Evolutionary conservation across 2,329 filamentous ascomycete species (phyloP), one percentile per base, ranked within the genome.

Genomic region (Colletotrichum limetticola): DNA sequence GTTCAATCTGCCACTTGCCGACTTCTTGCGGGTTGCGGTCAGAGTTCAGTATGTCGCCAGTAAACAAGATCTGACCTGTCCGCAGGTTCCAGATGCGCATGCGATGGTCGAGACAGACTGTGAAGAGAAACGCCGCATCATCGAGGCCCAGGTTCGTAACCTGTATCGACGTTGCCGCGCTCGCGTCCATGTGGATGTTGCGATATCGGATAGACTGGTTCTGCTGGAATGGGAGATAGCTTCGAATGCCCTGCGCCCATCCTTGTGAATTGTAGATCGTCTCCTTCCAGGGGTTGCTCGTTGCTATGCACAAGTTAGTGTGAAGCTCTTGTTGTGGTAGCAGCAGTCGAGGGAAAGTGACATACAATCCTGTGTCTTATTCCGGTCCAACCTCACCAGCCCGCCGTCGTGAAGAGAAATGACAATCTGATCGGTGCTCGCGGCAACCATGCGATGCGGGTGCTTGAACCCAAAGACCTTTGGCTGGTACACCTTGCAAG

Each of bases 81-180:
- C 90, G 86, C 37, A 96, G 86, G 79, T 97, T 97, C 96, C 97
- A 98, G 52, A 97, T 91, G 78, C 95, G 92, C 79, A 99, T 85
- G 12, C 91, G 92, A 80, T 99, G 95, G 77, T 99, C 95, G 72
- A 99, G 86, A 75, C 94, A 97, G 61, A 98, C 91, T 0, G 95
- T 95, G 77, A 98, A 94, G 2, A 90, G 85, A 76, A 90, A 92
- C 1, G 86, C 82, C 6, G 83, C 83, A 62, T 85, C 82, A 9
- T 88, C 83, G 24, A 88, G 80, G 4, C 87, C 88, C 72, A 90
- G 82, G 32, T 84, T 82, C 12, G 88, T 86, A 64, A 89, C 81
- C 80, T 90, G 82, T 75, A 90, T 88, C 5, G 93, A 91, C 0
- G 91, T 91, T 4, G 92, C 91, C 3, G 93, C 88, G 70, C 90